These are phyloP conservation scores for Diophrys appendiculata DNA, from an alignment of 73 alveolate species.

Conservation along the genomic window DNA sequence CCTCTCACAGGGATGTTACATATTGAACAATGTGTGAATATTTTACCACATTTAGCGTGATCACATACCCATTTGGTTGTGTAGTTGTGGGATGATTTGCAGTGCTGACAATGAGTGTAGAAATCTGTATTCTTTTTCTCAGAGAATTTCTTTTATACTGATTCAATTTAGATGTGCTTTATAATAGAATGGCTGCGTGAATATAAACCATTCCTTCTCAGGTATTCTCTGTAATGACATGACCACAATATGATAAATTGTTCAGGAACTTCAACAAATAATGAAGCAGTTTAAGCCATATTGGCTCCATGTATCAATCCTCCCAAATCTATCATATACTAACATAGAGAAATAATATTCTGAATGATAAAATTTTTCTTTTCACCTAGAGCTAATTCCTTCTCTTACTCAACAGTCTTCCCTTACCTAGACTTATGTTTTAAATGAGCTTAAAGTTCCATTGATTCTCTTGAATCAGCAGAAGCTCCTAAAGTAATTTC, in stretches of 20 bases:
- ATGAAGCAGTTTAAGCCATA: background rate
- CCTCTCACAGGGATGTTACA: conserved; percentile 50
- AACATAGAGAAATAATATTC: background rate
- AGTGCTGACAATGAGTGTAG: conserved; percentile 7
- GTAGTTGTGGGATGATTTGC: background rate
- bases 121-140: background rate
- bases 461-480: no score
- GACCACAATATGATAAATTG: background rate
- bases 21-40: conserved; percentile 30
- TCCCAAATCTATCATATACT: background rate
- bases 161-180: background rate
- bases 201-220: background rate
- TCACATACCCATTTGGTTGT: background rate
- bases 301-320: background rate
- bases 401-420: no score
- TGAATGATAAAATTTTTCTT: background rate
- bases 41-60: conserved; percentile 13
- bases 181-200: background rate
- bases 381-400: no score
- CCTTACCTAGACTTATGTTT: no score
- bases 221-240: background rate
- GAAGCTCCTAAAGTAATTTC: no score
- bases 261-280: background rate
- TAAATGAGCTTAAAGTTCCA: no score
- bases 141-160: background rate